Evolutionary conservation across 2,329 filamentous ascomycete genomes (phyloP), one percentile per base, ranked within the genome.

Genomic region (Fusarium annulatum): DNA sequence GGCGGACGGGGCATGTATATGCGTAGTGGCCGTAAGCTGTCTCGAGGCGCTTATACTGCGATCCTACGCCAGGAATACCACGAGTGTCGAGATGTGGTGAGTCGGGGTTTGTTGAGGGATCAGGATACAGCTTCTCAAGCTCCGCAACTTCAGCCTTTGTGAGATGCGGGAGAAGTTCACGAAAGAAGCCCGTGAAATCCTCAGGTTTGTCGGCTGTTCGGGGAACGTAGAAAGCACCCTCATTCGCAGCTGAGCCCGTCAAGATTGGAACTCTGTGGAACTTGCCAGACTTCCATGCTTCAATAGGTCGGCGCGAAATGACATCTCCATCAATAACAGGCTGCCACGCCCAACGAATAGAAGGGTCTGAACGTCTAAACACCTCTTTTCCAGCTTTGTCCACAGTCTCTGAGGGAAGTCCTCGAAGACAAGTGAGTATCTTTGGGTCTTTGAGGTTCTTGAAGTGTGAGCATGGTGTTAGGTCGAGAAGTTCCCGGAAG

Each of bases 261-360:
- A 81, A 51, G 2, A 81, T 79, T 3, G 80, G 79, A 21, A 81
- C 76, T 23, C 79, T 78, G 23, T 80, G 69, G 52, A 79, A 81
- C 26, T 77, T 79, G 2, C 78, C 79, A n/a, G 77, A 80, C 48
- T 74, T 80, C 80, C 79, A 81, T 0, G 79, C 79, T 18, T 80
- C 77, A 2, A 80, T 53, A 0, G 80, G 79, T 12, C 78, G 73
- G 0, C 80, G 69, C 3, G 79, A 80, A 51, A 81, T 80, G 46
- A 80, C 69, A 7, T 77, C 63, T 11, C 73, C 76, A 18, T 81
- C 79, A 2, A 81, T 64, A 7, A 81, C 79, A 19, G 80, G 79
- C 39, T 81, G 80, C 78, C 77, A 81, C 8, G 79, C 78, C 80
- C 79, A 81, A 3, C 79, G 78, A 2, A 79, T 76, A 1, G 77